A percentile compares a stretch with the other conserved stretches of the same genome.
phyloP scores from a whole-genome alignment of 164 flowering plant species.

The Annona squamosa region DNA sequence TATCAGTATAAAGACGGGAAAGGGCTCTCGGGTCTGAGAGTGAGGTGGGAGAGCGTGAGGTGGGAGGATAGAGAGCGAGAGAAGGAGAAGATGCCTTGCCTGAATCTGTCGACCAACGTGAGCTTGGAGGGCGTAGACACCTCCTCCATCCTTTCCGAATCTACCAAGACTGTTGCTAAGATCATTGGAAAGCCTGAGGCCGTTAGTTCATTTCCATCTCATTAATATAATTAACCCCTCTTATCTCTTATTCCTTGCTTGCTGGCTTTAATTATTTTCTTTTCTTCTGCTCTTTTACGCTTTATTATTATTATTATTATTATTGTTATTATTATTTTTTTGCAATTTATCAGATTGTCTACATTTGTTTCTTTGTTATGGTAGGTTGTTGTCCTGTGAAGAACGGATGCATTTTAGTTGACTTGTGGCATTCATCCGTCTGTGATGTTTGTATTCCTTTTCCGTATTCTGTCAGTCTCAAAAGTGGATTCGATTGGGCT shows the following conservation, averaged over 20 bases:
- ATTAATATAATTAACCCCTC: not conserved
- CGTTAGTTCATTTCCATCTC: constrained; percentile 24
- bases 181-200: constrained; percentile 76
- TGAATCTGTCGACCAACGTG: constrained; percentile 70
- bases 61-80: constrained; percentile 2
- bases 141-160: constrained; percentile 70
- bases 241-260: not conserved
- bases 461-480: too few relatives aligned
- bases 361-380: not conserved
- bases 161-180: constrained; percentile 55
- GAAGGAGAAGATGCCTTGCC: constrained; percentile 59
- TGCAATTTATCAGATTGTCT: not conserved
- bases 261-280: not conserved
- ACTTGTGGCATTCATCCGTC: not conserved
- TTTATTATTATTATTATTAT: too few relatives aligned
- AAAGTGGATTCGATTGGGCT: not conserved
- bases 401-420: not conserved
- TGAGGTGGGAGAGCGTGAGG: not conserved
- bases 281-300: too few relatives aligned
- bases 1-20: too few relatives aligned
- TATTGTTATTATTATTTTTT: too few relatives aligned
- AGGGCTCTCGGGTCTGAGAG: not conserved
- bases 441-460: not conserved
- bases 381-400: not conserved
- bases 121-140: constrained; percentile 68